Base-by-base conservation (phyloP, 768 basidiomycete genomes). In the Trametes maxima region DNA sequence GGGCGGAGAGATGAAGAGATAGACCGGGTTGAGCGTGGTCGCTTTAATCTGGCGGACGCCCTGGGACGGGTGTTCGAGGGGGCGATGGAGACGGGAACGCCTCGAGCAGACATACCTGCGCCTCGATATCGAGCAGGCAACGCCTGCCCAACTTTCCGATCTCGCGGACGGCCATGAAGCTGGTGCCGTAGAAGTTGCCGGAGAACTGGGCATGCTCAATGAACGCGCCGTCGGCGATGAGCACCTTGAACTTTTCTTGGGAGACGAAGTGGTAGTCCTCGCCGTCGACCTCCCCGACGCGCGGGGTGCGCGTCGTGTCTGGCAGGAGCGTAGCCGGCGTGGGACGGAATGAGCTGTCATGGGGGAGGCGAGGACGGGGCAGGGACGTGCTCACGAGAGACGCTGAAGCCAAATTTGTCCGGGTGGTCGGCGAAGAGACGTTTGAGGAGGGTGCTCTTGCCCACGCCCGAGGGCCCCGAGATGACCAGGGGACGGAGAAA, bases 121-220 rank as follows among this genome's bases (percentile, higher is more conserved):
- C 88, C 70, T 98, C 96, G 60, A 98, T 98, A 72, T 98, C 96
- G 40, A 98, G 82, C 60, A 98, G 88, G 72, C 96, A 98, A 13
- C 93, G 85, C 63, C 82, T 84, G 16, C 92, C 93, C 3, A 82
- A 78, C 17, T 80, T 74, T 37, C 85, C 80, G 25, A 97, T 88
- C 33, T 82, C 79, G 36, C 80, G 77, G 33, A 98, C 85, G 21
- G 94, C 87, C 63, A 85, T 80, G 63, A 88, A 86, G 66, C 89
- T 93, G 5, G 95, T 96, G n/a, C 95, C 95, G 70, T 98, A 98
- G 68, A 84, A 83, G 71, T 98, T 97, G 22, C 89, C 85, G 0
- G 91, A 93, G 76, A 96, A 98, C 73, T 96, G 87, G 16, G 96
- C 94, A 67, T 94, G 85, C 76, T 98, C 96, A 65, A 98, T 90